Conservation (phyloP, 768 basidiomycete genomes). For the Mycena galericulata region DNA sequence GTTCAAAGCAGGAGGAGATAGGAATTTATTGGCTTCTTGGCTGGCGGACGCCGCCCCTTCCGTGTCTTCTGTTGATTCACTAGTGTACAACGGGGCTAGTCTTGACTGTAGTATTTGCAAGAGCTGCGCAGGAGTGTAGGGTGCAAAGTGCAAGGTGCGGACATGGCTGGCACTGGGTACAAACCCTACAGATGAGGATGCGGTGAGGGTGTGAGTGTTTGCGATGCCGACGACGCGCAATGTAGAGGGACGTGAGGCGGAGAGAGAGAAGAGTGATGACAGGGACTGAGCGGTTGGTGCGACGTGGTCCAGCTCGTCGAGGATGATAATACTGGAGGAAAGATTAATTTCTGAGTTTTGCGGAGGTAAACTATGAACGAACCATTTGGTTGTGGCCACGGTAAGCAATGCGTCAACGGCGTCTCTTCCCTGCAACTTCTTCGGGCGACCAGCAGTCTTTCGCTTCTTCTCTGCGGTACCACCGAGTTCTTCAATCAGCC, state of each 20-base stretch:
- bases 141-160: slow-evolving; percentile 81
- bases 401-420: slow-evolving; percentile 59
- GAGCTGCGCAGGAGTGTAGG: slow-evolving; percentile 81
- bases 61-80: slow-evolving; percentile 44
- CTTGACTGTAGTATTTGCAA: slow-evolving; percentile 76
- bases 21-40: slow-evolving; percentile 58
- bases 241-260: slow-evolving; percentile 60
- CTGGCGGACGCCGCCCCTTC: slow-evolving; percentile 31
- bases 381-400: slow-evolving; percentile 67
- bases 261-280: slow-evolving; percentile 75
- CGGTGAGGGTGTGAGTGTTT: slow-evolving; percentile 88
- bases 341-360: slow-evolving; percentile 31
- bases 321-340: slow-evolving; percentile 71
- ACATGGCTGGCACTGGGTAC: slow-evolving; percentile 55
- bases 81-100: slow-evolving; percentile 62
- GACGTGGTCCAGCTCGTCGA: slow-evolving; percentile 91
- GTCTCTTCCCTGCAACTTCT: slow-evolving; percentile 62
- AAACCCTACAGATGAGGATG: slow-evolving; percentile 55
- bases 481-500: slow-evolving; percentile 68
- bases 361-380: slow-evolving; percentile 30
- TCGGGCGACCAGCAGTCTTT: slow-evolving; percentile 48
- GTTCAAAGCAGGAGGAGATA: slow-evolving; percentile 73
- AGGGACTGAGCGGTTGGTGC: slow-evolving; percentile 70
- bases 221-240: slow-evolving; percentile 88
- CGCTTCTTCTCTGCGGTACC: slow-evolving; percentile 44